Evolutionary conservation across 2,329 filamentous ascomycete species (phyloP).

Genomic region (Pseudogymnoascus sp.): DNA sequence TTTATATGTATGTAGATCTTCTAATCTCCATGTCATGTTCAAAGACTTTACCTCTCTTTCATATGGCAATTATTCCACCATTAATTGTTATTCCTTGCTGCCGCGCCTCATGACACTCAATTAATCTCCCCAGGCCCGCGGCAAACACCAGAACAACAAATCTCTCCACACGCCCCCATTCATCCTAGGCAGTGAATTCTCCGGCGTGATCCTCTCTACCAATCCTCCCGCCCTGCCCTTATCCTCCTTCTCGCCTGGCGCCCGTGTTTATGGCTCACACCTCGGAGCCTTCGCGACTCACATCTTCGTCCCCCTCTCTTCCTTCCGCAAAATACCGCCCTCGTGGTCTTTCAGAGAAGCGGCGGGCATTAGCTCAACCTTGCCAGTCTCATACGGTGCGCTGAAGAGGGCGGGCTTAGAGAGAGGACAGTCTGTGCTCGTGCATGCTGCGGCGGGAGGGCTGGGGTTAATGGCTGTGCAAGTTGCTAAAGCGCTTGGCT

Average conservation of each 20-base stretch:
- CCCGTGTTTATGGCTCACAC: conserved; percentile 44
- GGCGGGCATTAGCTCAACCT: conserved; percentile 44
- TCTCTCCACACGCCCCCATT: conserved; percentile 49
- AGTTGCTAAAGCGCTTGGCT: conserved; percentile 44
- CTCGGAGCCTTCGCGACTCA: conserved; percentile 46
- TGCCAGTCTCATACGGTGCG: conserved; percentile 46
- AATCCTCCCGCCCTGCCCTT: conserved; percentile 33
- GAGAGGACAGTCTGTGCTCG: conserved; percentile 41
- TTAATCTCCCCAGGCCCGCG: conserved; percentile 34
- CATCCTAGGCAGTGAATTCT: conserved; percentile 51
- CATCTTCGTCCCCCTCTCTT: conserved; percentile 33
- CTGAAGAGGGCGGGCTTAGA: conserved; percentile 36
- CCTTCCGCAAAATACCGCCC: conserved; percentile 37
- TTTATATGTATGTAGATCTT: conserved; percentile 37
- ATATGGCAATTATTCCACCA: neutral
- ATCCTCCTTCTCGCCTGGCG: conserved; percentile 36
- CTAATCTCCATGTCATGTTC: neutral
- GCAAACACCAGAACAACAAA: conserved; percentile 52
- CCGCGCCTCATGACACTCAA: neutral
- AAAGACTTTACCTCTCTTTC: neutral
- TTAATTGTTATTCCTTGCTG: neutral
- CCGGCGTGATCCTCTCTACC: conserved; percentile 41
- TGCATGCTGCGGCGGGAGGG: conserved; percentile 47
- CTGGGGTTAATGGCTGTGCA: conserved; percentile 48
- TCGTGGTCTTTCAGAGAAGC: conserved; percentile 39